Percentiles rank a stretch among this genome's conserved stretches.
Evolutionary conservation across 179 eudicot genomes (phyloP).

Genomic region (Spergularia azorica): DNA sequence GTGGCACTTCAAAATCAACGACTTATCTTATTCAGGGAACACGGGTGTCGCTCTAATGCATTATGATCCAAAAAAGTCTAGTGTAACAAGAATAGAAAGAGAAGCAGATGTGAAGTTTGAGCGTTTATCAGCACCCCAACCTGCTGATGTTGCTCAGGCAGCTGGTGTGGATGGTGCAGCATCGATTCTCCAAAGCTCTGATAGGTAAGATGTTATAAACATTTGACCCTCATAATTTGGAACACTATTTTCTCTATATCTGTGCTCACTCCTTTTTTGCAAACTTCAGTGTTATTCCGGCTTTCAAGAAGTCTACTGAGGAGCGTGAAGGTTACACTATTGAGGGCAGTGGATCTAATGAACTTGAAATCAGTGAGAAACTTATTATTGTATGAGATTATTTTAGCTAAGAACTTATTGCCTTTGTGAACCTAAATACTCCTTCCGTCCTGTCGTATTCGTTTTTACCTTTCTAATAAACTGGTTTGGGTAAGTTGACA

Average conservation of each 20-base stretch:
- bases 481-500: background rate
- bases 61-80: conserved; percentile 76
- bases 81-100: conserved; percentile 67
- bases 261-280: background rate
- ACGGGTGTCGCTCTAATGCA: conserved; percentile 89
- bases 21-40: conserved; percentile 49
- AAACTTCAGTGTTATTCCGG: conserved; percentile 71
- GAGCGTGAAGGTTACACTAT: conserved; percentile 80
- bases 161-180: conserved; percentile 77
- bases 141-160: conserved; percentile 89
- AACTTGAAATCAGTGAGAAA: conserved; percentile 64
- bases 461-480: background rate
- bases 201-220: conserved; percentile 47
- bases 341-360: conserved; percentile 63
- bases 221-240: background rate
- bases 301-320: conserved; percentile 85
- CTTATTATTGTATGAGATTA: conserved; percentile 25
- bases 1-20: background rate
- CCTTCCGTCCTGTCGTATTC: background rate
- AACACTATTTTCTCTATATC: background rate
- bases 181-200: conserved; percentile 58
- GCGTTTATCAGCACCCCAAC: conserved; percentile 90
- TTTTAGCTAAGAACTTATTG: too few relatives aligned
- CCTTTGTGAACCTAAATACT: background rate
- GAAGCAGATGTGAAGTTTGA: conserved; percentile 95